Evolutionary conservation across 2,329 filamentous ascomycete species (phyloP).

Genomic region (Phialophora macrospora): DNA sequence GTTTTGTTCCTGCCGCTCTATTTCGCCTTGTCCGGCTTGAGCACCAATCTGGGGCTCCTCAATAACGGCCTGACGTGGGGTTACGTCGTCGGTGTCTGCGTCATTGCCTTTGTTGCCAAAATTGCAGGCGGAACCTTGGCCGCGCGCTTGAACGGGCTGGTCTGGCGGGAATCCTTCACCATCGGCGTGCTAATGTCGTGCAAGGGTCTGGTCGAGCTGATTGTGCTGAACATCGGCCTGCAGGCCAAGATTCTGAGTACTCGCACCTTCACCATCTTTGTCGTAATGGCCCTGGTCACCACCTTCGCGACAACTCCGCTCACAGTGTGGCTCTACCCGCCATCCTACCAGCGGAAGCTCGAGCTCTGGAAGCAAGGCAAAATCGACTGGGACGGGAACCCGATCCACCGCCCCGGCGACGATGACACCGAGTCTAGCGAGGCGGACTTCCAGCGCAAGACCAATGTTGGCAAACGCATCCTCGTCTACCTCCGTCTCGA

Average conservation of each 20-base stretch:
- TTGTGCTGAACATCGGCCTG: conserved; percentile 82
- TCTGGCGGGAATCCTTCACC: conserved; percentile 88
- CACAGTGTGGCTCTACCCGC: conserved; percentile 73
- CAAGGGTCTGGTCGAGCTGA: conserved; percentile 91
- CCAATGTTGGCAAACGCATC: conserved; percentile 59
- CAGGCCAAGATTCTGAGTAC: conserved; percentile 80
- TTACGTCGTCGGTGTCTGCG: conserved; percentile 83
- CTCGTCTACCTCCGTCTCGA: conserved; percentile 84
- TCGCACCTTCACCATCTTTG: conserved; percentile 88
- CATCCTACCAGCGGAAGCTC: conserved; percentile 75
- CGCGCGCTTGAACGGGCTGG: conserved; percentile 73
- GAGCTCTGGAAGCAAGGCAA: conserved; percentile 79
- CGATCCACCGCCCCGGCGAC: conserved; percentile 54
- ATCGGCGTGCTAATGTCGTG: conserved; percentile 95
- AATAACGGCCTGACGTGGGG: conserved; percentile 83
- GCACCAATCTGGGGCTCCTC: conserved; percentile 83
- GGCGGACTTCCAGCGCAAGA: conserved; percentile 32
- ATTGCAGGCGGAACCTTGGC: conserved; percentile 81
- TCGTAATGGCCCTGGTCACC: conserved; percentile 88
- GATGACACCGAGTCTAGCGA: conserved; percentile 46
- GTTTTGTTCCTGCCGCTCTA: conserved; percentile 87
- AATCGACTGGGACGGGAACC: conserved; percentile 82
- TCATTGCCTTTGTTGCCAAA: conserved; percentile 82
- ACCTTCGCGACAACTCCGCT: conserved; percentile 84
- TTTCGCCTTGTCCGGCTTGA: conserved; percentile 88